phyloP scores from a whole-genome alignment of 371 early-diverging fungal species.

The Nosema granulosis region DNA sequence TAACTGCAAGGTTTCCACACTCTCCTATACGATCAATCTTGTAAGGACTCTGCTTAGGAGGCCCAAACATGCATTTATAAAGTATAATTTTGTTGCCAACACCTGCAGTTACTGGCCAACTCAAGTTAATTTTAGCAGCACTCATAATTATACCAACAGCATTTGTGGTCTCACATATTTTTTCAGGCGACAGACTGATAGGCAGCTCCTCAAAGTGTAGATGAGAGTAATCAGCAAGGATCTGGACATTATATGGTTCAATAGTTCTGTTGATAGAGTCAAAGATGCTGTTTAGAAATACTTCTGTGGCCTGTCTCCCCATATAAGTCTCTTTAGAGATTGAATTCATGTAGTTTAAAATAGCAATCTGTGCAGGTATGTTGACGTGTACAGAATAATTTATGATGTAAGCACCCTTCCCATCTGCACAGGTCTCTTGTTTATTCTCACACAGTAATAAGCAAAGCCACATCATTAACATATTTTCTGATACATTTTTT shows the following conservation, averaged over 20 bases:
- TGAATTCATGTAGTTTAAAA: background rate
- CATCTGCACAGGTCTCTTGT: background rate
- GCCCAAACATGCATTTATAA: background rate
- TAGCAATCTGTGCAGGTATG: background rate
- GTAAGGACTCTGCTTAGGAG: background rate
- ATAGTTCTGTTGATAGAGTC: background rate
- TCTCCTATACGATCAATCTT: too few species aligned
- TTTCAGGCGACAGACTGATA: background rate
- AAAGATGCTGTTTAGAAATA: conserved; percentile 10
- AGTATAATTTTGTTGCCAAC: background rate
- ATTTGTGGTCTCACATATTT: background rate
- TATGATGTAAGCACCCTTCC: background rate
- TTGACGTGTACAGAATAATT: conserved; percentile 13
- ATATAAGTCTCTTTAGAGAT: background rate
- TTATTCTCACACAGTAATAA: background rate
- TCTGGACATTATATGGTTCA: background rate
- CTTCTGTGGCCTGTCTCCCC: background rate
- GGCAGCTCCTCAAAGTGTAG: background rate
- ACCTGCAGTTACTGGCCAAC: background rate
- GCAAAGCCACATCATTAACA: background rate
- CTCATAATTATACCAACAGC: too few species aligned
- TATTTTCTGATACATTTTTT: background rate
- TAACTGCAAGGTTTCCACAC: too few species aligned
- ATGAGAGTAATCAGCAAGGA: background rate
- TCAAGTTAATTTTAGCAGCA: background rate